Percentiles rank a stretch among this genome's conserved stretches.
These are phyloP conservation scores for Phytophthora constricta DNA, from an alignment of 352 stramenopile species.

Conservation along the genomic window DNA sequence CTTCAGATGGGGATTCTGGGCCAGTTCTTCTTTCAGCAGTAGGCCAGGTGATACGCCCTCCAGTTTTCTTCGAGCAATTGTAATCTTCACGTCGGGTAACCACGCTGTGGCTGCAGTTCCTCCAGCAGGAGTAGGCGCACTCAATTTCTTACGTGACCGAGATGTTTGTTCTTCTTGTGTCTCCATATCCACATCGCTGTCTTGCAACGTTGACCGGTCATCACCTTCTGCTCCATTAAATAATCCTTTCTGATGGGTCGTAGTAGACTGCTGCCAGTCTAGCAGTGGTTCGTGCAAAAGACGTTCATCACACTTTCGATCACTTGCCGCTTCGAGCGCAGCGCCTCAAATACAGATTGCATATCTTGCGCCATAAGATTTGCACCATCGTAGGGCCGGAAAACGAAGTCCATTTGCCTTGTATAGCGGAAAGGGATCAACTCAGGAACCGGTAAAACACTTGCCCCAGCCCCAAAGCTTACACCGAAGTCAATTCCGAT, in stretches of 20 bases:
- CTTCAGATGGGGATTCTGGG: slow-evolving; percentile 71
- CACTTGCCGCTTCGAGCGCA: slow-evolving; percentile 83
- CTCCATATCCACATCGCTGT: slow-evolving; percentile 47
- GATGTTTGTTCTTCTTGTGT: slow-evolving; percentile 22
- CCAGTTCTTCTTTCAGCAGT: slow-evolving; percentile 77
- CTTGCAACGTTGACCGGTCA: slow-evolving; percentile 31
- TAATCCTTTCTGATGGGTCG: slow-evolving; percentile 64
- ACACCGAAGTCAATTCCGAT: slow-evolving; percentile 94
- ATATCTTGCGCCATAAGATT: slow-evolving; percentile 85
- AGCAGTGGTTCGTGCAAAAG: slow-evolving; percentile 92
- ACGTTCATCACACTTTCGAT: slow-evolving; percentile 92
- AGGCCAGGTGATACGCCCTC: slow-evolving; percentile 71
- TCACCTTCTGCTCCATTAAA: slow-evolving; percentile 38
- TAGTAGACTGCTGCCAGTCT: slow-evolving; percentile 87
- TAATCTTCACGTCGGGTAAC: slow-evolving; percentile 82
- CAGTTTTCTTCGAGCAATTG: slow-evolving; percentile 76
- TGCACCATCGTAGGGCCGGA: slow-evolving; percentile 70
- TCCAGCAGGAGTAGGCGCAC: slow-evolving; percentile 1
- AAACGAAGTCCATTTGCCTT: slow-evolving; percentile 73
- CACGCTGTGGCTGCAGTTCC: slow-evolving; percentile 38
- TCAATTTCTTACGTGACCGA: slow-evolving; percentile 22
- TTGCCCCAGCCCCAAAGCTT: slow-evolving; percentile 89
- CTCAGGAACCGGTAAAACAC: slow-evolving; percentile 87
- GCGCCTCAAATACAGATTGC: slow-evolving; percentile 80
- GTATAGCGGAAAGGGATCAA: slow-evolving; percentile 92